Base-by-base conservation (phyloP, 257 asterid genomes). In the Petunia axillaris region DNA sequence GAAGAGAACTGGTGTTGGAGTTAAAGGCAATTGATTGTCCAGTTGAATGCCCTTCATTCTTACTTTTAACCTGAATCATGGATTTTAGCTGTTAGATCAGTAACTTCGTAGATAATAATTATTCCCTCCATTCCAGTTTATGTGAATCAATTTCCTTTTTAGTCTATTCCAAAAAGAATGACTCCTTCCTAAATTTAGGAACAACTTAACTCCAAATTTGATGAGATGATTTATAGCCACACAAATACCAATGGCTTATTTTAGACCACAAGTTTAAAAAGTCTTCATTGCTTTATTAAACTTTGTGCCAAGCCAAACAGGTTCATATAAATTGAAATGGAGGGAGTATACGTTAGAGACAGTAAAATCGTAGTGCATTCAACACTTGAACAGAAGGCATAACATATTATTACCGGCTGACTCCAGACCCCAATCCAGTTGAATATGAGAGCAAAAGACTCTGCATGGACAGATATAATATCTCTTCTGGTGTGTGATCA, bases 401-500 rank as follows among this genome's bases (percentile, higher is more conserved):
- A 81, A 75, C 79, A 13, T 64, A 58, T 60, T 46, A 40, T 85
- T 93, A 96, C 99, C 99, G 88, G 85, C 96, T 96, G 77, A 94
- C 86, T 81, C 98, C 98, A 71, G 95, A 90, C 85, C 96, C 98
- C 59, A 96, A 89, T 82, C 99, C 99, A 81, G 98, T 90, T 71
- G 99, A 94, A 89, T 96, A 90, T 38, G 98, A 96, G 79, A 96
- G 87, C 82, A 89, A 78, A 90, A 96, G 97, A 81, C 86, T 91
- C 90, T 89, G 97, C 80, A 94, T 83, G 50, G 98, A 90, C 65
- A 92, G 79, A 83, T 92, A 96, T 84, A 96, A 78, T 88, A 96
- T 96, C 94, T 96, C 99, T 86, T 94, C 98, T 59, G 99, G 99
- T 79, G 99, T 92, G 82, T 96, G 99, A 89, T 96, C 99, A 86